These are phyloP conservation scores for Pleurotus ostreatus DNA, from an alignment of 768 basidiomycete genomes.

Conservation along the genomic window DNA sequence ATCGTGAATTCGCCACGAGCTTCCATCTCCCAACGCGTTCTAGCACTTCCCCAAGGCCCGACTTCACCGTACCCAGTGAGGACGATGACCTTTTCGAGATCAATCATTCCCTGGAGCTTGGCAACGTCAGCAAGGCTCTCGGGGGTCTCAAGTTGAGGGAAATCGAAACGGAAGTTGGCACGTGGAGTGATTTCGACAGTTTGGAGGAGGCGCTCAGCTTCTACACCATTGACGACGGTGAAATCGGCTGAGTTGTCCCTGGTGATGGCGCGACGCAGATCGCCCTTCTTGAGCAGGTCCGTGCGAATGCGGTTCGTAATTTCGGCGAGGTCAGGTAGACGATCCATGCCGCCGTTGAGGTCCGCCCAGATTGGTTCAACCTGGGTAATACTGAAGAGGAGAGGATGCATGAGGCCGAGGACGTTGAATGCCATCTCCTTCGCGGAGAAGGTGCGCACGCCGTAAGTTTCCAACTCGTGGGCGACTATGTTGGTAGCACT, in stretches of 20 bases:
- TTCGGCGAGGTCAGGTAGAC: constrained; percentile 90
- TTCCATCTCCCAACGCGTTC: constrained; percentile 99
- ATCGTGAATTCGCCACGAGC: constrained; percentile 96
- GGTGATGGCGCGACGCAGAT: constrained; percentile 89
- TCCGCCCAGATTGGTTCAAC: constrained; percentile 99
- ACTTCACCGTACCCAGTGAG: constrained; percentile 97
- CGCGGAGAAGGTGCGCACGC: constrained; percentile 96
- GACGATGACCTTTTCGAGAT: constrained; percentile 94
- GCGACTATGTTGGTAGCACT: constrained; percentile 92
- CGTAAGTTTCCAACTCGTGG: constrained; percentile 87
- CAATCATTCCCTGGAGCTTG: constrained; percentile 82
- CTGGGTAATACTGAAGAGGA: constrained; percentile 98
- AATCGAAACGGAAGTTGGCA: constrained; percentile 96
- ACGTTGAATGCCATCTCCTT: constrained; percentile 99
- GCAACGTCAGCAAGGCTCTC: constrained; percentile 69
- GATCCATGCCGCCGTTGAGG: constrained; percentile 97
- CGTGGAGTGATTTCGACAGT: constrained; percentile 92
- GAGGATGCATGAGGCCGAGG: constrained; percentile 97
- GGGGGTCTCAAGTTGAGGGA: constrained; percentile 79
- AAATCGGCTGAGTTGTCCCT: constrained; percentile 96
- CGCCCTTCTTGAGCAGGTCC: constrained; percentile 79
- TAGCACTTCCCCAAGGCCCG: constrained; percentile 96
- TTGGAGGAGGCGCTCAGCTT: constrained; percentile 90
- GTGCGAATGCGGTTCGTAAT: constrained; percentile 84
- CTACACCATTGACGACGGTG: constrained; percentile 83